phyloP scores from a whole-genome alignment of 1,284 basidiomycete species.

The Trametes polyzona region DNA sequence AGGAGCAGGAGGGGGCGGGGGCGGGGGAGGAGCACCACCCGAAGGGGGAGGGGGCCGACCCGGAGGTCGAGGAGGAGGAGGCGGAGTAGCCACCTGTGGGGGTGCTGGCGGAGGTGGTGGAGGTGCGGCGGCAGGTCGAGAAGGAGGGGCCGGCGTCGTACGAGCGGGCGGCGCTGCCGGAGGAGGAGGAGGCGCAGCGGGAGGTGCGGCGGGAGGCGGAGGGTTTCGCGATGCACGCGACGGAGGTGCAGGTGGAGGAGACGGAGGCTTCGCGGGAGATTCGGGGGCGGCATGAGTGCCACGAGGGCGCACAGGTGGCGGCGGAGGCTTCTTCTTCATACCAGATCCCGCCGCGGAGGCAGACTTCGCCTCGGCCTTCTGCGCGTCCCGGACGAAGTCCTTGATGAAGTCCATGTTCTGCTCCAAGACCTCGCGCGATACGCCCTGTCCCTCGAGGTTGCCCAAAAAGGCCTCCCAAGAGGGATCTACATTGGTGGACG shows the following conservation, averaged over 20 bases:
- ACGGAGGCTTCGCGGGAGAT: slow-evolving; percentile 25
- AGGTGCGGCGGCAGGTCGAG: slow-evolving; percentile 36
- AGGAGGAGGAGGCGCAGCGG: slow-evolving; percentile 30
- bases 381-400: slow-evolving; percentile 74
- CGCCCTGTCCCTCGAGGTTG: slow-evolving; percentile 72
- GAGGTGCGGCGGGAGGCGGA: slow-evolving; percentile 19
- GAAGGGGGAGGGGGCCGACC: slow-evolving; percentile 33
- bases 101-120: slow-evolving; percentile 40
- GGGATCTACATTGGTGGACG: slow-evolving; percentile 88
- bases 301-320: slow-evolving; percentile 58
- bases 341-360: slow-evolving; percentile 30
- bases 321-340: slow-evolving; percentile 53
- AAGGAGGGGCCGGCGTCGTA: slow-evolving; percentile 34
- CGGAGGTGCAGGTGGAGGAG: slow-evolving; percentile 30
- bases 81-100: slow-evolving; percentile 38
- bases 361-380: slow-evolving; percentile 31
- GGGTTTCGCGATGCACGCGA: slow-evolving; percentile 21
- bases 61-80: slow-evolving; percentile 42
- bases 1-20: slow-evolving; percentile 35
- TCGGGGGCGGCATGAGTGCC: slow-evolving; percentile 39
- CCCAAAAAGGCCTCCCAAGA: slow-evolving; percentile 86
- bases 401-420: slow-evolving; percentile 92
- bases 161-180: slow-evolving; percentile 22
- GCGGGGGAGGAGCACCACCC: slow-evolving; percentile 38
- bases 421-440: slow-evolving; percentile 65